phyloP scores from a whole-genome alignment of 2,329 filamentous ascomycete genomes.

The Microcyclospora tardicrescens region DNA sequence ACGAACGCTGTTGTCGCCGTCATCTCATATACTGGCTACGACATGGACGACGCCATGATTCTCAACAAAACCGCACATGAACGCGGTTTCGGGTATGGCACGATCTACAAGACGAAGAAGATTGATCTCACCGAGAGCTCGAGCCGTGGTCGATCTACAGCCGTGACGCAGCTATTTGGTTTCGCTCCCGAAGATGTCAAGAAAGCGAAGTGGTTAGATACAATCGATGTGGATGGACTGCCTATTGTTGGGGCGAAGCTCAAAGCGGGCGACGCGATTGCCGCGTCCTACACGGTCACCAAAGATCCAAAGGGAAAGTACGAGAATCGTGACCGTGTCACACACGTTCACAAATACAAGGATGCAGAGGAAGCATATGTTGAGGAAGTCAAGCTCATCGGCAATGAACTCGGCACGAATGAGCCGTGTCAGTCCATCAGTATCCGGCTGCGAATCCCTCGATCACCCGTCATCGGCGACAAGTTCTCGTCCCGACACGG shows the following conservation, averaged over 20 bases:
- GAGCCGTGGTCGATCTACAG: slow-evolving; percentile 33
- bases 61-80: slow-evolving; percentile 96
- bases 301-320: slow-evolving; percentile 59
- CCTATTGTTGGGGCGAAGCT: slow-evolving; percentile 68
- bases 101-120: slow-evolving; percentile 96
- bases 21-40: slow-evolving; percentile 96
- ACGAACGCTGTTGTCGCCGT: slow-evolving; percentile 93
- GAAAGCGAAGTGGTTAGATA: slow-evolving; percentile 54
- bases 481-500: slow-evolving; percentile 98
- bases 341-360: slow-evolving; percentile 88
- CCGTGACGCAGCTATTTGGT: slow-evolving; percentile 72
- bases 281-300: slow-evolving; percentile 79
- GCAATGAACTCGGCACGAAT: slow-evolving; percentile 68
- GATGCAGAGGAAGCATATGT: slow-evolving; percentile 78
- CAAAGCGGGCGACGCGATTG: slow-evolving; percentile 69
- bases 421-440: slow-evolving; percentile 81
- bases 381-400: slow-evolving; percentile 84
- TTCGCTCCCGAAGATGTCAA: slow-evolving; percentile 69
- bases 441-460: slow-evolving; percentile 83
- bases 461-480: slow-evolving; percentile 87
- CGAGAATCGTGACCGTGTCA: slow-evolving; percentile 73
- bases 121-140: slow-evolving; percentile 68
- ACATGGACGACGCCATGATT: slow-evolving; percentile 99
- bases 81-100: slow-evolving; percentile 87
- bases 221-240: slow-evolving; percentile 77